Percentiles rank a stretch among this genome's conserved stretches.
Conservation (phyloP, 305 asterid species). For the Solanum hybrid region DNA sequence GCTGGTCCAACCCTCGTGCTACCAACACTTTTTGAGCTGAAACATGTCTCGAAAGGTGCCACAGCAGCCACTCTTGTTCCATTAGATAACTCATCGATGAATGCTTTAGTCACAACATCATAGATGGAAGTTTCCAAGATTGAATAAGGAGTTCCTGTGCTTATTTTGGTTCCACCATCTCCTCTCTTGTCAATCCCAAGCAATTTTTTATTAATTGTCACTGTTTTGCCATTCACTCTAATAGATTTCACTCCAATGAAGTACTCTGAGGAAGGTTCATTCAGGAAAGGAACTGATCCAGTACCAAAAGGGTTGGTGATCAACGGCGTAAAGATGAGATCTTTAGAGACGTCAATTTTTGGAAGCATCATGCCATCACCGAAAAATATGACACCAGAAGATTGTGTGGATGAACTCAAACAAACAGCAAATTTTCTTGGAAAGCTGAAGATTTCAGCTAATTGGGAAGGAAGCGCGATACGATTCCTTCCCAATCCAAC, state of each 20-base stretch:
- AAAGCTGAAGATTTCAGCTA: conserved; percentile 6
- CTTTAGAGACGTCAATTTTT: not conserved
- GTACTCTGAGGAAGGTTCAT: conserved; percentile 10
- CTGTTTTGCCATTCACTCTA: conserved; percentile 5
- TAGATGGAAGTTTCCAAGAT: conserved; percentile 45
- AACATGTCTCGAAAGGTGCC: conserved; percentile 50
- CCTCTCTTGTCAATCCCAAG: conserved; percentile 38
- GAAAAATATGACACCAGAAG: conserved; percentile 7
- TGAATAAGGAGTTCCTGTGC: conserved; percentile 59
- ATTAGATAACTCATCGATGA: conserved; percentile 26
- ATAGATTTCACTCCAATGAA: conserved; percentile 14
- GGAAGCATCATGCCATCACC: conserved; percentile 12
- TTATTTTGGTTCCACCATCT: conserved; percentile 61
- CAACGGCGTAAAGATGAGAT: conserved; percentile 10
- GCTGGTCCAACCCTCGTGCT: conserved; percentile 49
- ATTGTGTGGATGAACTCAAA: conserved; percentile 7
- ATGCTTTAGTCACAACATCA: conserved; percentile 29
- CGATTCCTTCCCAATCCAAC: conserved; percentile 5
- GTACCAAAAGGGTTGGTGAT: conserved; percentile 9
- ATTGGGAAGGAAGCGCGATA: conserved; percentile 5
- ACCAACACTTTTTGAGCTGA: conserved; percentile 21
- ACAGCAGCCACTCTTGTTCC: conserved; percentile 11
- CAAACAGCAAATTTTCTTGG: conserved; percentile 19
- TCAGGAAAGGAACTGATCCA: not conserved
- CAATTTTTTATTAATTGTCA: conserved; percentile 33